Evolutionary conservation across 176 grass and related monocot genomes (phyloP).

Genomic region (Zizania latifolia): DNA sequence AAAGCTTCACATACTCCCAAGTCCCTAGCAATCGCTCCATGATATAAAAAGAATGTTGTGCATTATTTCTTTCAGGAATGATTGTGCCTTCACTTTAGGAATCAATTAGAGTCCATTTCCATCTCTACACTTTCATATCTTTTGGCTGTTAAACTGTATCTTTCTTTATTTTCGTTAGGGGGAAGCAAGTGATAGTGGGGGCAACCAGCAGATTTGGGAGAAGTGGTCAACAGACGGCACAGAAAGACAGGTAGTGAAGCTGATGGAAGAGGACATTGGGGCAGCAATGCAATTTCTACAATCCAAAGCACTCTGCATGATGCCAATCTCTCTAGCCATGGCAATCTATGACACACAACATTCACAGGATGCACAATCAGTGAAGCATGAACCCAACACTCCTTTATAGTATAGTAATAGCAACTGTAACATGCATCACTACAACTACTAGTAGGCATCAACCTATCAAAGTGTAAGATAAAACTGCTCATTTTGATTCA

Average conservation of each 20-base stretch:
- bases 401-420: conserved; percentile 60
- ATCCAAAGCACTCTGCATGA: conserved; percentile 98
- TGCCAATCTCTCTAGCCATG: conserved; percentile 95
- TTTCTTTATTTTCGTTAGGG: conserved; percentile 57
- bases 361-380: conserved; percentile 57
- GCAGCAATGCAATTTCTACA: conserved; percentile 98
- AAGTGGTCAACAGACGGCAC: conserved; percentile 98
- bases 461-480: conserved; percentile 47
- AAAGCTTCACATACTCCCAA: background rate
- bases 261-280: conserved; percentile 94
- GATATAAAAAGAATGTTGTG: background rate
- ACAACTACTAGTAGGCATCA: conserved; percentile 31
- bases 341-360: conserved; percentile 91
- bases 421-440: conserved; percentile 26
- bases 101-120: conserved; percentile 21
- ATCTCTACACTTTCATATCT: conserved; percentile 19
- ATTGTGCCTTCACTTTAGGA: background rate
- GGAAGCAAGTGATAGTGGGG: conserved; percentile 75
- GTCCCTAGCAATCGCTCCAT: background rate
- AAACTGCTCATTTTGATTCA: conserved; percentile 34
- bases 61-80: conserved; percentile 17
- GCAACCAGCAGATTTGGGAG: conserved; percentile 89
- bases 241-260: conserved; percentile 82
- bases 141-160: conserved; percentile 41
- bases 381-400: conserved; percentile 92